Percentiles rank a stretch among this genome's conserved stretches.
These are phyloP conservation scores for Populus tomentosa DNA, from an alignment of 441 rosid species.

Conservation along the genomic window DNA sequence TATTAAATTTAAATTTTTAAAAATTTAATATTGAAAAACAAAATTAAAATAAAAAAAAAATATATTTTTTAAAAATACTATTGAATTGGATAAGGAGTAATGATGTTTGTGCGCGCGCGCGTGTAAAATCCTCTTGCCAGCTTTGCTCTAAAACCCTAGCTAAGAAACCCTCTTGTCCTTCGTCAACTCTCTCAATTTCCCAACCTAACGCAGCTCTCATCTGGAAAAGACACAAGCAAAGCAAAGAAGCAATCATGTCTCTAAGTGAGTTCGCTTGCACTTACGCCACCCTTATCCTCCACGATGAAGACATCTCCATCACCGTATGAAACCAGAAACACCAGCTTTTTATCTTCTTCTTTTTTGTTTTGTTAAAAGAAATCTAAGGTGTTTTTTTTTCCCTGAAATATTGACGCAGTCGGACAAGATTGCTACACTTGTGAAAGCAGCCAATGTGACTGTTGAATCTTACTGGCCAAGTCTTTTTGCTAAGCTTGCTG, in stretches of 20 bases:
- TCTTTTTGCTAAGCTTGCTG: constrained; percentile 67
- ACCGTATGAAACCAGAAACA: constrained; percentile 42
- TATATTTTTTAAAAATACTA: too few species aligned
- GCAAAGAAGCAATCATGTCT: constrained; percentile 40
- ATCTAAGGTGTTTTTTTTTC: background rate
- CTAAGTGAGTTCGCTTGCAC: constrained; percentile 66
- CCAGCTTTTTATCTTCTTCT: background rate
- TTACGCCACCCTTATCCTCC: constrained; percentile 69
- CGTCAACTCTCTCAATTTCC: background rate
- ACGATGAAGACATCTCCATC: constrained; percentile 66
- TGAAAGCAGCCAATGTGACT: constrained; percentile 46
- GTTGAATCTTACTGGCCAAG: constrained; percentile 77
- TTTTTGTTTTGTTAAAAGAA: background rate
- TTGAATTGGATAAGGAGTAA: too few species aligned
- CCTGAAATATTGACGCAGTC: constrained; percentile 22
- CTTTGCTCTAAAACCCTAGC: background rate
- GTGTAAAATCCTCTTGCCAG: too few species aligned
- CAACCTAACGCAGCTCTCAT: background rate
- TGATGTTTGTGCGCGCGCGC: too few species aligned
- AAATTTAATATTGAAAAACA: too few species aligned
- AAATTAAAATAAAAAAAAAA: too few species aligned
- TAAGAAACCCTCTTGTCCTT: background rate
- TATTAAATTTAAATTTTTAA: too few species aligned
- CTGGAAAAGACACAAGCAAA: too few species aligned
- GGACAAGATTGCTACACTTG: constrained; percentile 54